Percentiles rank a stretch among this genome's conserved stretches.
These are phyloP conservation scores for Geotrichum siamense DNA, from an alignment of 1,139 yeast species.

Conservation along the genomic window DNA sequence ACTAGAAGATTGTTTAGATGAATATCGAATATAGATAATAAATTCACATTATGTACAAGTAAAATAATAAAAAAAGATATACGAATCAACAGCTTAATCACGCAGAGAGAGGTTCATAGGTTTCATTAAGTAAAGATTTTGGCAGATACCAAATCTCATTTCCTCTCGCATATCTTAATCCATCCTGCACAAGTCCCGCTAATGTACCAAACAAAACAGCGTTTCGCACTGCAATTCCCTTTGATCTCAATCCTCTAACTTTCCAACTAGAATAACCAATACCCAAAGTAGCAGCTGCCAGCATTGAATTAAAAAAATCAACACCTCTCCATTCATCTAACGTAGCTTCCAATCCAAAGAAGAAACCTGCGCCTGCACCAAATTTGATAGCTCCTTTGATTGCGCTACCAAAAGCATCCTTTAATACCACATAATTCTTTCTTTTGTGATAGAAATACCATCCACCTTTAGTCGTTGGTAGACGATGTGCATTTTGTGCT, in stretches of 20 bases:
- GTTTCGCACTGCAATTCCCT: conserved; percentile 41
- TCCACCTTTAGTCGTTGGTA: conserved; percentile 73
- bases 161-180: conserved; percentile 50
- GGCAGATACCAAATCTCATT: conserved; percentile 54
- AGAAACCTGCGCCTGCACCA: conserved; percentile 43
- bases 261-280: conserved; percentile 40
- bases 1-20: too few species aligned
- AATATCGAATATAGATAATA: too few species aligned
- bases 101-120: too few species aligned
- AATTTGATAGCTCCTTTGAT: conserved; percentile 41
- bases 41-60: too few species aligned
- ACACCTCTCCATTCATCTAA: conserved; percentile 52
- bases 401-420: conserved; percentile 46
- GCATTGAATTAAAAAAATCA: conserved; percentile 56
- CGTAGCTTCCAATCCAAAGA: conserved; percentile 56
- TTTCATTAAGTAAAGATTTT: too few species aligned
- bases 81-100: too few species aligned
- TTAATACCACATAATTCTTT: conserved; percentile 67
- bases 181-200: conserved; percentile 61
- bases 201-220: conserved; percentile 53
- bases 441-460: conserved; percentile 88
- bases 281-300: conserved; percentile 50
- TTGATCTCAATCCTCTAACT: conserved; percentile 39
- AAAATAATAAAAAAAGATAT: too few species aligned
- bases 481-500: conserved; percentile 75